A percentile compares a stretch with the other conserved stretches of the same genome.
Evolutionary conservation across 495 filamentous ascomycete genomes (phyloP).

Genomic region (Podospora tetraspora): DNA sequence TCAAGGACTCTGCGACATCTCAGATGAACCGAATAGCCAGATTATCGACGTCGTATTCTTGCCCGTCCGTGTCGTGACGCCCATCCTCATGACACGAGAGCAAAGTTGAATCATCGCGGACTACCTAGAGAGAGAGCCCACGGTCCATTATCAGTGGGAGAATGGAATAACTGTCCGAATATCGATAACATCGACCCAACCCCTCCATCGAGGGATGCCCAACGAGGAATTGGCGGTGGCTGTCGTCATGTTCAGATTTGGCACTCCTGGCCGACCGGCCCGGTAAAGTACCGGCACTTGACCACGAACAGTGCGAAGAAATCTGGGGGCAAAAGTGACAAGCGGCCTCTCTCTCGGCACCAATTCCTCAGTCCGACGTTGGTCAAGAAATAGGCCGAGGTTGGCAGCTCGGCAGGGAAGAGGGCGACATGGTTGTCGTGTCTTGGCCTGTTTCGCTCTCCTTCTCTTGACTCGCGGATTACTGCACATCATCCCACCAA

Average conservation of each 20-base stretch:
- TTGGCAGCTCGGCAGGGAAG: conserved; percentile 14
- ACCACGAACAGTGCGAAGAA: conserved; percentile 21
- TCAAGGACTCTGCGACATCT: not conserved
- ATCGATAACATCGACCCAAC: not conserved
- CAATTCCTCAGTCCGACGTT: conserved; percentile 21
- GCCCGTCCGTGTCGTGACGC: not conserved
- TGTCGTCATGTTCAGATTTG: conserved; percentile 11
- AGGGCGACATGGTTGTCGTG: conserved; percentile 17
- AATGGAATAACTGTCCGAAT: not conserved
- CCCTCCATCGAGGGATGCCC: not conserved
- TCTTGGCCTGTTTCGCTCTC: conserved; percentile 23
- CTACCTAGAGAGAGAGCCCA: not conserved
- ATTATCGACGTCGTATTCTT: conserved; percentile 4
- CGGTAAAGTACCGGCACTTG: conserved; percentile 6
- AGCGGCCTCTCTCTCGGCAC: conserved; percentile 24
- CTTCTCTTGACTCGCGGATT: conserved; percentile 31
- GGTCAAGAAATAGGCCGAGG: conserved; percentile 24
- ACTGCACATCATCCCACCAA: conserved; percentile 34
- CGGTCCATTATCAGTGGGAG: not conserved
- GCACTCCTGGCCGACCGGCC: too few relatives aligned
- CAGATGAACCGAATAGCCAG: conserved; percentile 1
- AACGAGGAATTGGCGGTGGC: not conserved
- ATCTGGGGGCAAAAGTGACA: not conserved
- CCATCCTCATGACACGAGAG: not conserved
- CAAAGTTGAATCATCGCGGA: not conserved